These are phyloP conservation scores for Coemansia sp. DNA, from an alignment of 192 early-diverging fungal genomes.

Conservation along the genomic window DNA sequence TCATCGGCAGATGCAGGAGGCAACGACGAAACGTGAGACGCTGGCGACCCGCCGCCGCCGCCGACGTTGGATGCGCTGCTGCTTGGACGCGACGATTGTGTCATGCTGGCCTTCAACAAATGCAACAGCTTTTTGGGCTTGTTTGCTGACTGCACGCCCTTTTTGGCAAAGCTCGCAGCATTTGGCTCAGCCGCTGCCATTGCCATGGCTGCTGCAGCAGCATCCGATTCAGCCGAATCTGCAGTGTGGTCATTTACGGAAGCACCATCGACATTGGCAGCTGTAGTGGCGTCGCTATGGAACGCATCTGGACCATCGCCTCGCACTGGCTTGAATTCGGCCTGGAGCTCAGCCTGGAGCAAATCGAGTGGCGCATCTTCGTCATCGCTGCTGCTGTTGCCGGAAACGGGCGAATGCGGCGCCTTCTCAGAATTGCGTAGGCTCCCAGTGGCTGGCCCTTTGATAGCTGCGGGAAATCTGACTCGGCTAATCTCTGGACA, in stretches of 20 bases:
- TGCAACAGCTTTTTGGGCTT: constrained; percentile 11
- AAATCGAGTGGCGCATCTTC: constrained; percentile 50
- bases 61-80: constrained; percentile 1
- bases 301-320: constrained; percentile 2
- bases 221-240: constrained; percentile 3
- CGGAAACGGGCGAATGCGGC: not conserved
- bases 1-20: not conserved
- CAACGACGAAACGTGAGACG: constrained; percentile 3
- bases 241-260: not conserved
- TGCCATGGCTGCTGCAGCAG: not conserved
- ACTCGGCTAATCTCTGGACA: not conserved
- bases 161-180: constrained; percentile 1
- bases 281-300: constrained; percentile 8
- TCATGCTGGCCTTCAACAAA: constrained; percentile 5
- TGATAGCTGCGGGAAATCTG: not conserved
- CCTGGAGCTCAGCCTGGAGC: constrained; percentile 40
- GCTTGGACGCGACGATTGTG: constrained; percentile 8
- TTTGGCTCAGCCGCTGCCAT: not conserved
- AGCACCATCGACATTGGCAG: not conserved
- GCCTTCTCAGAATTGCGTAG: constrained; percentile 8
- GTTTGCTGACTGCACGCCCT: not conserved
- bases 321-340: constrained; percentile 14
- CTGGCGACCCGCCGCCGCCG: constrained; percentile 5
- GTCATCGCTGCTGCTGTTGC: constrained; percentile 21
- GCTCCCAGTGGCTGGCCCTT: not conserved